Percentiles rank a stretch among this genome's conserved stretches.
Evolutionary conservation across 106 monocot species (phyloP).

Genomic region (Dioscorea alata): DNA sequence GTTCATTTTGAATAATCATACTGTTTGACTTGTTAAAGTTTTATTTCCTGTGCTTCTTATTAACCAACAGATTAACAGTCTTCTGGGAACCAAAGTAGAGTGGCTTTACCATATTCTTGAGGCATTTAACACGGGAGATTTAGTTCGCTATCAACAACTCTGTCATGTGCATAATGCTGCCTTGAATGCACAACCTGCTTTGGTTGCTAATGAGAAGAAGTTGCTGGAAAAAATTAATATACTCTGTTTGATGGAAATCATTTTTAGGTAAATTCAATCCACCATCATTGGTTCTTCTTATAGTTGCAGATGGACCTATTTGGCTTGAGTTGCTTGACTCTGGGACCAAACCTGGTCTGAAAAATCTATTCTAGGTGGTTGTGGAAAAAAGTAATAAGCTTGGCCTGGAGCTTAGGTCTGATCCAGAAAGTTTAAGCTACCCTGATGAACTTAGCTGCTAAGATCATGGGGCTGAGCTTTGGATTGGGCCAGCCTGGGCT

Average conservation of each 20-base stretch:
- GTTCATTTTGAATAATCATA: too few species aligned
- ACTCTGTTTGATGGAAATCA: constrained; percentile 92
- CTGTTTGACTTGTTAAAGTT: background rate
- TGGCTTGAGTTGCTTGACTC: too few species aligned
- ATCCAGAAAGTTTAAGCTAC: too few species aligned
- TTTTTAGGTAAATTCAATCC: constrained; percentile 60
- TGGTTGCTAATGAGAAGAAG: constrained; percentile 83
- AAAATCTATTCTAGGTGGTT: too few species aligned
- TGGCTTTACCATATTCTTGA: constrained; percentile 92
- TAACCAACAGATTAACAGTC: constrained; percentile 65
- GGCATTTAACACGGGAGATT: constrained; percentile 88
- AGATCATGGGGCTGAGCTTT: too few species aligned
- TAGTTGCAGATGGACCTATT: background rate
- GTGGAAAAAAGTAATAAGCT: too few species aligned
- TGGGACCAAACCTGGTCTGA: too few species aligned
- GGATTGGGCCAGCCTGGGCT: too few species aligned
- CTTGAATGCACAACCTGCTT: constrained; percentile 76
- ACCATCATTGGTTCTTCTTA: background rate
- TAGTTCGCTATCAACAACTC: constrained; percentile 76
- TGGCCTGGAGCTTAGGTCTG: too few species aligned
- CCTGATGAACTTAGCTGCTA: too few species aligned
- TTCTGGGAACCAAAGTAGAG: constrained; percentile 68
- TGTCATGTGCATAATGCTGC: constrained; percentile 81
- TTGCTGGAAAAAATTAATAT: constrained; percentile 93
- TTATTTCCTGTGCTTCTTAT: background rate